Conservation (phyloP, 225 moss, liverwort and hornwort genomes). For the Ulota crispa region DNA sequence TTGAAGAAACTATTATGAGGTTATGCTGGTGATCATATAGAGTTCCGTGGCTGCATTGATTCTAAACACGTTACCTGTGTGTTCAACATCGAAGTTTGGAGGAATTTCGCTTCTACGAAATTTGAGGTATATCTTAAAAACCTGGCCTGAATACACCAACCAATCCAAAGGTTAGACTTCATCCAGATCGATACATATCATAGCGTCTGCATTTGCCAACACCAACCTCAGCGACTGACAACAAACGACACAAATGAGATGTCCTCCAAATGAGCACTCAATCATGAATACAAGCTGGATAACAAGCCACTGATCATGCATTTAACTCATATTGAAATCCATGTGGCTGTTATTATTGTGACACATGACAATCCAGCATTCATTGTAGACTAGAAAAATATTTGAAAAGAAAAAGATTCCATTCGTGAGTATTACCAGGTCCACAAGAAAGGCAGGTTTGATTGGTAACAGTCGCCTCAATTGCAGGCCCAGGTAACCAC, state of each 20-base stretch:
- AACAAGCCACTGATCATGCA: neutral
- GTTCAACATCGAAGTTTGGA: slow-evolving; percentile 76
- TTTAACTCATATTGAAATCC: slow-evolving; percentile 11
- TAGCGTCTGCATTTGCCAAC: slow-evolving; percentile 10
- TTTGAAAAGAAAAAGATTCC: neutral
- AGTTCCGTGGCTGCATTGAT: neutral
- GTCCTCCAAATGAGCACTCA: neutral
- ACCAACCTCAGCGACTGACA: neutral
- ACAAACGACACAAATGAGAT: neutral
- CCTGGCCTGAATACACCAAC: slow-evolving; percentile 60
- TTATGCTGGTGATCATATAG: slow-evolving; percentile 4
- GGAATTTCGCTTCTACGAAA: slow-evolving; percentile 95
- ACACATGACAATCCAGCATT: slow-evolving; percentile 4
- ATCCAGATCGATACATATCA: neutral
- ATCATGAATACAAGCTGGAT: neutral
- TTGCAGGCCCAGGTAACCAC: slow-evolving; percentile 88
- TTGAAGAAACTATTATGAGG: neutral
- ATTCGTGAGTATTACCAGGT: slow-evolving; percentile 66
- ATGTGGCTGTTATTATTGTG: neutral
- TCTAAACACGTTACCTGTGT: slow-evolving; percentile 58
- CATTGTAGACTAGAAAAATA: neutral
- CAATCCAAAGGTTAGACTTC: slow-evolving; percentile 6
- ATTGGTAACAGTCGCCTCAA: slow-evolving; percentile 75
- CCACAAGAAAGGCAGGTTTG: slow-evolving; percentile 74
- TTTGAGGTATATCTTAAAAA: slow-evolving; percentile 77